Evolutionary conservation across 805 yeast genomes (phyloP), one percentile per base, ranked within the genome.

Genomic region (Priceomyces fermenticarens): DNA sequence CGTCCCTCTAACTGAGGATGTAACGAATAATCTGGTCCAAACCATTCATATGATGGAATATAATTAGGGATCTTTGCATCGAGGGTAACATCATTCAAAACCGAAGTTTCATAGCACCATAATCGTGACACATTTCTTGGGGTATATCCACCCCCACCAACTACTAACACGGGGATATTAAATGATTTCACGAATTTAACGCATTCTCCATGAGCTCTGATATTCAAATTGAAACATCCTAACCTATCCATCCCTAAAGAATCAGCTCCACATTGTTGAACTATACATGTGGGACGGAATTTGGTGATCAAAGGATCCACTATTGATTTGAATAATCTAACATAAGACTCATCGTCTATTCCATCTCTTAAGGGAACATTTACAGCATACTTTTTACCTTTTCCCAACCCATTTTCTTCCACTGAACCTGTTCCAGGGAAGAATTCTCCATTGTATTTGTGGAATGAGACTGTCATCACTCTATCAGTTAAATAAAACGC

Each of bases 81-180:
- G 10, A 70, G 49, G 53, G 61, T 72, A 46, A 58, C 83, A 54
- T 85, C 87, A 41, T 82, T 85, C 52, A 86, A 66, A 17, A 87
- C 71, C 30, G 90, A 82, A 1, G 98, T 91, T 63, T 91, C 99
- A 61, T 85, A 89, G 53, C 96, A 85, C 99, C 99, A 91, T 26
- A 95, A 75, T 51, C 98, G 73, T 30, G 95, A 84, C 10, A 91
- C 99, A 57, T 91, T 91, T 55, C 97, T 75, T 58, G 96, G 96
- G 2, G 99, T 93, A 63, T 91, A 91, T 13, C 99, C 99, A 45
- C 99, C 99, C 39, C 99, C 99, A 15, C 99, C 99, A 10, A 91
- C 69, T 4, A 90, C 96, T 49, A 91, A 68, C 77, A 88, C 79
- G 8, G 98, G 98, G 29, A 90, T 65, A 11, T 95, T 95, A 64